Evolutionary conservation across 495 filamentous ascomycete genomes (phyloP).

Genomic region (Aeminium ludgeri): DNA sequence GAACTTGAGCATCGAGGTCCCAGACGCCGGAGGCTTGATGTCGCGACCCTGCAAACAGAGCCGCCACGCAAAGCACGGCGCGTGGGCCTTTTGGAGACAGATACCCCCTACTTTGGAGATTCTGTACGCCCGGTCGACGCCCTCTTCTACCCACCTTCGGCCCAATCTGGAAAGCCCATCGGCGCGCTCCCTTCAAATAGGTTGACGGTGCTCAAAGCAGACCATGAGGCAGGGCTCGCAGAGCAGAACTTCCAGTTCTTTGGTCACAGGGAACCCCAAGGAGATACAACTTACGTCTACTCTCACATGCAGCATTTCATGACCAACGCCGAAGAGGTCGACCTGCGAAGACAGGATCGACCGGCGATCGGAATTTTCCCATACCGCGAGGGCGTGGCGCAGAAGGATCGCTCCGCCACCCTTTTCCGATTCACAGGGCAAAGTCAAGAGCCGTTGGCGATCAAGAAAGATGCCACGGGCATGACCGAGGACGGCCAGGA

Average conservation of each 20-base stretch:
- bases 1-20: slow-evolving; percentile 26
- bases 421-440: slow-evolving; percentile 10
- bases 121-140: slow-evolving; percentile 22
- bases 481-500: neutral
- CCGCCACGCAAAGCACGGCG: too few relatives aligned
- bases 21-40: slow-evolving; percentile 28
- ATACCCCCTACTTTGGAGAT: slow-evolving; percentile 2
- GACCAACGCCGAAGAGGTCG: slow-evolving; percentile 13
- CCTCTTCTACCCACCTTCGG: slow-evolving; percentile 25
- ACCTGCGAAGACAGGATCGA: slow-evolving; percentile 13
- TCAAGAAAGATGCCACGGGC: neutral
- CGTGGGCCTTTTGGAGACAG: too few relatives aligned
- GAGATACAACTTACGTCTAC: slow-evolving; percentile 18
- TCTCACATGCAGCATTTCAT: slow-evolving; percentile 20
- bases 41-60: neutral
- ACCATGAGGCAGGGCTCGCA: neutral
- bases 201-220: neutral
- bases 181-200: too few relatives aligned
- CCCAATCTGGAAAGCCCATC: slow-evolving; percentile 15
- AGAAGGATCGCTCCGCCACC: slow-evolving; percentile 9
- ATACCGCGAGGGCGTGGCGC: slow-evolving; percentile 17
- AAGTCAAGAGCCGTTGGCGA: slow-evolving; percentile 2
- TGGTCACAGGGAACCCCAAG: slow-evolving; percentile 1
- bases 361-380: slow-evolving; percentile 22
- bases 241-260: slow-evolving; percentile 12